Base-by-base conservation (phyloP, 2,329 filamentous ascomycete species). In the Fusarium sambucinum region DNA sequence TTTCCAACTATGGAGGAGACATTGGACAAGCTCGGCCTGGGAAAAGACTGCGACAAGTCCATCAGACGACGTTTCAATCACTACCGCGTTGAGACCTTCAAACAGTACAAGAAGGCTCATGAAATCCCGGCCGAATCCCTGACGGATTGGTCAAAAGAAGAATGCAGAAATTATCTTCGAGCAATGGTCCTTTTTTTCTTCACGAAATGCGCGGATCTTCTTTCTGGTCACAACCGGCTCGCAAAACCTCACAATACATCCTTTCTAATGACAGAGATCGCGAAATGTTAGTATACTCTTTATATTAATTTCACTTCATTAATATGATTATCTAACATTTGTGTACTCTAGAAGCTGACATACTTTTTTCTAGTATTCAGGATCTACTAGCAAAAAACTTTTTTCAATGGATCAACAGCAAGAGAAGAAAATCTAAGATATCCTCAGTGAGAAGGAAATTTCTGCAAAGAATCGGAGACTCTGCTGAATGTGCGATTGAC, bases 181-280 rank as follows among this genome's bases (percentile, higher is more conserved):
- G 38, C 58, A 6, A 45, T 71, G 25, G 19, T 58, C 4, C 42
- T 30, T 2, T n/a, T 3, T 71, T 71, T 19, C 50, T 61, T 9
- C 19, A 29, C 7, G 12, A 17, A 1, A 30, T 40, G 14, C n/a
- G 51, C 8, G 21, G 47, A 25, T 5, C 17, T 25, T n/a, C 5
- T 4, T 61, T 50, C 11, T 71, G 69, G 68, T 59, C 69, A 3
- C 42, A 64, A 25, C 27, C 27, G 23, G 5, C 44, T 32, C 19
- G 40, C 13, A 57, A 59, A 33, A 46, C 33, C 17, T 40, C 44
- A 27, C n/a, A 21, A 3, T 63, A 61, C 16, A 45, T 30, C 21
- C 35, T 48, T 38, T 50, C 4, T 45, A n/a, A n/a, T n/a, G n/a
- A n/a, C n/a, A 47, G 4, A n/a, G 33, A 37, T 5, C 13, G 11